Base-by-base conservation (phyloP, 495 filamentous ascomycete genomes). In the Hypoxylon crocopeplum region DNA sequence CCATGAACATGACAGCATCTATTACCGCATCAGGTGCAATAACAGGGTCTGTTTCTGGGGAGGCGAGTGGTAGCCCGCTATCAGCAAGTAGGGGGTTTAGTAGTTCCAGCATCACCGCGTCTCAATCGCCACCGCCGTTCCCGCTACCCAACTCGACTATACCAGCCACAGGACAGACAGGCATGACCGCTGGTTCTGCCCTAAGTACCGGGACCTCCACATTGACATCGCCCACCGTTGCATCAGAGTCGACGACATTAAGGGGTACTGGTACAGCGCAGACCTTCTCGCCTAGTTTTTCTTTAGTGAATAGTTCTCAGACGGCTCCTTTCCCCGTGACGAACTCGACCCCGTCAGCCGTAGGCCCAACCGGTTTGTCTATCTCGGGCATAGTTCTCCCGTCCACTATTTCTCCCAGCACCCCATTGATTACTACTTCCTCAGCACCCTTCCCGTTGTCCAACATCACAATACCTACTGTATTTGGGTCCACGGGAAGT, bases 141-240 rank as follows among this genome's bases (percentile, higher is more conserved):
- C 67, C 73, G 0, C 22, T 67, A 11, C 50, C 69, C 4, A 74
- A 74, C 49, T 56, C 54, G 13, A 68, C 74, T 20, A 12, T 48
- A 19, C 16, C 59, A 34, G 11, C 38, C 1, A 33, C 15, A 7
- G 62, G 56, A 17, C 58, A 60, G 30, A 62, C 63, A 24, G 61
- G 46, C 0, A 29, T 40, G 10, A 37, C 51, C 2, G 21, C 46
- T 13, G 38, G 48, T 10, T 52, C 47, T 20, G 12, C 22, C 16
- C 8, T 25, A 5, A 25, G 45, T 19, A 55, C 51, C 7, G 56
- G 25, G 1, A 21, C 37, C 22, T 27, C 39, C 2, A 32, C 46
- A 17, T 13, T 15, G 12, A 39, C 19, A 10, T 27, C 48, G 21
- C 32, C 48, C 5, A 7, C 16, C 7, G 32, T 5, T 19, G 27